Evolutionary conservation across 495 filamentous ascomycete species (phyloP), one percentile per base, ranked within the genome.

Genomic region (Penicillium paradoxum): DNA sequence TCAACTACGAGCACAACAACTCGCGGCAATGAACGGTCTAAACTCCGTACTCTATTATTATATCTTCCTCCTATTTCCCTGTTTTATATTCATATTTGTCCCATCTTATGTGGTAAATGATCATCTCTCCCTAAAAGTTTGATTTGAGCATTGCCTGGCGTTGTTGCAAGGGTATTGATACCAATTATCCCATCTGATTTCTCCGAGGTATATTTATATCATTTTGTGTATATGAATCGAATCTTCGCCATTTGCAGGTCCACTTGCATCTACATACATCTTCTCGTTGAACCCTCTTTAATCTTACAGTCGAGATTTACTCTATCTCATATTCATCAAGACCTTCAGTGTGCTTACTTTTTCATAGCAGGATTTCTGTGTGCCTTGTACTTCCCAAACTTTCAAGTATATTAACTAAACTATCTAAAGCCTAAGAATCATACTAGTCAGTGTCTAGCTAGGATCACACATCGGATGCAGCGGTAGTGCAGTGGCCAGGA

Each of bases 1-100:
- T 91, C 73, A 87, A 84, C 47, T 91, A 90, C 65, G 87, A 91
- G 47, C 73, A 76, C 49, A 70, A 66, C 45, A 65, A 70, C 58
- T 49, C 70, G 38, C 72, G 74, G 46, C 63, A 67, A 54, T 75
- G 55, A 70, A 44, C 44, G 38, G 9, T 15, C 37, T 33, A 7
- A 33, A 57, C 25, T 50, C 17, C 38, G 47, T 37, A 11, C 25
- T 30, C 14, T 21, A 7, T 50, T 14, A 1, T 49, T 5, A 25
- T 22, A 40, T 49, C 40, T 24, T 21, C 49, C 24, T 27, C 24
- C 7, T 27, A 7, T 27, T 34, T 7, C 22, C 40, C 22, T 51
- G 39, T 42, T 43, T 5, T 36, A 43, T 51, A 51, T 42, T 22
- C n/a, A 24, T 25, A 38, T 49, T 39, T 30, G 29, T 46, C n/a